Conservation (phyloP, 2,329 filamentous ascomycete genomes). For the Setomelanomma holmii region DNA sequence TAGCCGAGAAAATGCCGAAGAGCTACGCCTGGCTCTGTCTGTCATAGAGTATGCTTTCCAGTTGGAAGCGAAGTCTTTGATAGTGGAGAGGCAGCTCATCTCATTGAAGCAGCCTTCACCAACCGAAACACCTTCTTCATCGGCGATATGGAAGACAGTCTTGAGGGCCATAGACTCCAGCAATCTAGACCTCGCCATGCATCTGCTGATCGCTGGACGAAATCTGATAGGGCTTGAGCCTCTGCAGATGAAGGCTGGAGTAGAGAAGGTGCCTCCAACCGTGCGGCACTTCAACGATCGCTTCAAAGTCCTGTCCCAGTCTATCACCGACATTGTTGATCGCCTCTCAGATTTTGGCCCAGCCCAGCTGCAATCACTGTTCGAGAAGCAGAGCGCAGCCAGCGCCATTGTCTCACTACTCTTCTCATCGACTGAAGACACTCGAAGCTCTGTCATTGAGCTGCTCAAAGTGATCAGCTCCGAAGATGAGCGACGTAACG, state of each 20-base stretch:
- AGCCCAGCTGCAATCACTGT: conserved; percentile 72
- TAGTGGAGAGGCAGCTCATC: conserved; percentile 72
- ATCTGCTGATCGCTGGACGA: conserved; percentile 73
- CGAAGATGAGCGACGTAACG: conserved; percentile 68
- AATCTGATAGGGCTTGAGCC: conserved; percentile 78
- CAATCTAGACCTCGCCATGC: conserved; percentile 75
- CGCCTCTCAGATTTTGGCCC: conserved; percentile 78
- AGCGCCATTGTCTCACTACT: conserved; percentile 79
- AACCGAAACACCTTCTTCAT: conserved; percentile 72
- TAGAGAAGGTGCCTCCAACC: conserved; percentile 55
- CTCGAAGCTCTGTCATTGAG: conserved; percentile 81
- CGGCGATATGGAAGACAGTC: conserved; percentile 79
- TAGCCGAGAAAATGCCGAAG: conserved; percentile 35
- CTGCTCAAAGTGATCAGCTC: conserved; percentile 83
- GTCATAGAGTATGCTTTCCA: conserved; percentile 72
- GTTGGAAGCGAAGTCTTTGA: conserved; percentile 74
- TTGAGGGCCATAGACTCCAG: conserved; percentile 71
- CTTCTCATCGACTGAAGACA: conserved; percentile 78
- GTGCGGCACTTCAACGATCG: conserved; percentile 80
- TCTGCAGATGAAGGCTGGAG: conserved; percentile 57
- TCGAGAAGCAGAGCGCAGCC: conserved; percentile 71
- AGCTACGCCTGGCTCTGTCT: conserved; percentile 62
- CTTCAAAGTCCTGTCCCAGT: conserved; percentile 66
- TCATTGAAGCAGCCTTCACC: conserved; percentile 65
- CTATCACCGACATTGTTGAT: conserved; percentile 77